A percentile compares a stretch with the other conserved stretches of the same genome.
phyloP scores from a whole-genome alignment of 441 rosid species.

The Theobroma grandiflorum region DNA sequence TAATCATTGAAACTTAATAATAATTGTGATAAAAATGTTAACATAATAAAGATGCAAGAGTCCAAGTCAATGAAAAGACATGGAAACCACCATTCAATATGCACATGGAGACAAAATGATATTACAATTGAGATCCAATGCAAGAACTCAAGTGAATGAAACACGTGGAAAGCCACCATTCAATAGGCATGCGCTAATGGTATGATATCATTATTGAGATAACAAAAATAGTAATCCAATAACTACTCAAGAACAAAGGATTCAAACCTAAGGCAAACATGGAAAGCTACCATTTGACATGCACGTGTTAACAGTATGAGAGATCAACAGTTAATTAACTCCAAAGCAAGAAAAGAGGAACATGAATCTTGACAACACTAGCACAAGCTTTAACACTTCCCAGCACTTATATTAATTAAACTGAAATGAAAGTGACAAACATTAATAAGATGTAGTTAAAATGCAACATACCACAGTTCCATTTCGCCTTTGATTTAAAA shows the following conservation, averaged over 20 bases:
- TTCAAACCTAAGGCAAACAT: conserved; percentile 5
- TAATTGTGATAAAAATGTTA: neutral
- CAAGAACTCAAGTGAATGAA: neutral
- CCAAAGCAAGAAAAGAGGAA: neutral
- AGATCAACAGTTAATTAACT: conserved; percentile 5
- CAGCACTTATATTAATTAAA: neutral
- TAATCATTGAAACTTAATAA: conserved; percentile 9
- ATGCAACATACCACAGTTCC: conserved; percentile 89
- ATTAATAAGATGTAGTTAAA: conserved; percentile 15
- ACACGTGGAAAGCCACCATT: neutral
- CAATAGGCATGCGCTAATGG: neutral
- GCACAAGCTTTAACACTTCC: conserved; percentile 10
- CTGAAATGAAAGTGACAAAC: neutral
- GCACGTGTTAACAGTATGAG: neutral
- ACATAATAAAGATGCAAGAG: neutral
- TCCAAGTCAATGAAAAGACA: neutral
- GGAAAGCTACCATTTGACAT: conserved; percentile 1
- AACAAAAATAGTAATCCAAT: conserved; percentile 1
- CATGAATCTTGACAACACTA: neutral
- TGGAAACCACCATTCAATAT: neutral
- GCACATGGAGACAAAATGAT: neutral
- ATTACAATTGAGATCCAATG: neutral
- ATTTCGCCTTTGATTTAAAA: conserved; percentile 87
- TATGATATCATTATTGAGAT: conserved; percentile 17
- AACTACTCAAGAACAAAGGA: conserved; percentile 8